A percentile compares a stretch with the other conserved stretches of the same genome.
Evolutionary conservation across 208 protist species (phyloP).

Genomic region (Acanthamoeba sp.): DNA sequence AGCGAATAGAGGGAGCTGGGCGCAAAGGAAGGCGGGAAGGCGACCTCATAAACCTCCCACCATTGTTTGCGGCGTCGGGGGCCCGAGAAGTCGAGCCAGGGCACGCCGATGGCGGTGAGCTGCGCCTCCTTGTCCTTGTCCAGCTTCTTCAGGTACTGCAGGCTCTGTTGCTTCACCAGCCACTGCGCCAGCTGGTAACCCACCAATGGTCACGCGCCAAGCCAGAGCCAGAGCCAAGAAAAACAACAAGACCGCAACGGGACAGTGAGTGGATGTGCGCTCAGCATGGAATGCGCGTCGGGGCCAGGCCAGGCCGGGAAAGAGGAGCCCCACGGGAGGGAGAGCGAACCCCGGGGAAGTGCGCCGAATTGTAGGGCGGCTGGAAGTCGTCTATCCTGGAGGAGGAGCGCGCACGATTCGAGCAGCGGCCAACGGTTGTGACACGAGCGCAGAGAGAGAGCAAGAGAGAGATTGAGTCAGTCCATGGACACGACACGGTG

Average conservation of each 20-base stretch:
- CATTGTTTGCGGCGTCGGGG: neutral
- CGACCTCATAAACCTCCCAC: neutral
- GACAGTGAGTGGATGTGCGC: neutral
- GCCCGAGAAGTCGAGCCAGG: neutral
- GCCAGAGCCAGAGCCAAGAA: too few relatives aligned
- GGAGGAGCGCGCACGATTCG: neutral
- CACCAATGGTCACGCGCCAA: too few relatives aligned
- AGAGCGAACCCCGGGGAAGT: neutral
- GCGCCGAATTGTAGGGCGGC: neutral
- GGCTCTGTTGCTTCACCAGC: neutral
- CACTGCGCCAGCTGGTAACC: neutral
- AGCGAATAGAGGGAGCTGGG: neutral
- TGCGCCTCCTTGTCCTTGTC: slow-evolving; percentile 5
- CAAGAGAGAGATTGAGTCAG: too few relatives aligned
- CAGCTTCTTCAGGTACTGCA: neutral
- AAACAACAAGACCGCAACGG: too few relatives aligned
- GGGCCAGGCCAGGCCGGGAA: neutral
- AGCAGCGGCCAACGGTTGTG: too few relatives aligned
- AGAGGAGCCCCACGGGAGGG: neutral
- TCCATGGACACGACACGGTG: neutral
- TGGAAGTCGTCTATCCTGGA: neutral
- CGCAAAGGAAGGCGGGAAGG: neutral
- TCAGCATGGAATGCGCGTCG: neutral
- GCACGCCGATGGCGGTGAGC: neutral
- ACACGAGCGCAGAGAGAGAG: neutral